These are phyloP conservation scores for Colletotrichum ledebouriae DNA, from an alignment of 2,329 filamentous ascomycete genomes.

Conservation along the genomic window DNA sequence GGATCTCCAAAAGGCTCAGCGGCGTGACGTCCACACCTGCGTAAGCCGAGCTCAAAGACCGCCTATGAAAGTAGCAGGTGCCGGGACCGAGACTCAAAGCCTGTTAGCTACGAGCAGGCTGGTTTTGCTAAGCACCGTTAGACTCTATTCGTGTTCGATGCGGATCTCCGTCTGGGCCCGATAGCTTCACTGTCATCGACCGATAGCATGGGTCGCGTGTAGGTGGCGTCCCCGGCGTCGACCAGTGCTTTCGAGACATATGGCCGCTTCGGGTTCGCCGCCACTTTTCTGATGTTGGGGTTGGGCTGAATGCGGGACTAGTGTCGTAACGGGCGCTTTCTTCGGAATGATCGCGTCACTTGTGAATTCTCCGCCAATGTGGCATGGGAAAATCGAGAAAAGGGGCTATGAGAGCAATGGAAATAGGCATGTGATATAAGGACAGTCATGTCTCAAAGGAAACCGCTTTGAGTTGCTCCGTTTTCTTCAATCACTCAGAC, in stretches of 20 bases:
- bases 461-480: too few relatives aligned
- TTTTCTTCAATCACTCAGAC: neutral
- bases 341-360: neutral
- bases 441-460: neutral
- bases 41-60: neutral
- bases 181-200: neutral
- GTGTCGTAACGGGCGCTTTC: conserved; percentile 7
- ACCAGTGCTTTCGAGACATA: conserved; percentile 8
- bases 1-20: neutral
- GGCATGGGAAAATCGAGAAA: neutral
- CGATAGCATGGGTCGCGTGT: neutral
- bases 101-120: conserved; percentile 5
- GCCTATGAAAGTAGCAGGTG: conserved; percentile 2
- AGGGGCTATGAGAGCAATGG: neutral
- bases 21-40: conserved; percentile 3
- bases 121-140: conserved; percentile 9
- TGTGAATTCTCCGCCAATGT: neutral
- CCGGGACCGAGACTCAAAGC: conserved; percentile 16
- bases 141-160: conserved; percentile 1
- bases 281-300: neutral
- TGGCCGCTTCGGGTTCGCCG: conserved; percentile 9
- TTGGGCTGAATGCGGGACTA: conserved; percentile 9
- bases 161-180: neutral
- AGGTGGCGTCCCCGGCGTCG: conserved; percentile 15
- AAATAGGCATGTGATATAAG: neutral